These are phyloP conservation scores for Trichoderma sp. DNA, from an alignment of 2,329 filamentous ascomycete genomes.

Conservation along the genomic window DNA sequence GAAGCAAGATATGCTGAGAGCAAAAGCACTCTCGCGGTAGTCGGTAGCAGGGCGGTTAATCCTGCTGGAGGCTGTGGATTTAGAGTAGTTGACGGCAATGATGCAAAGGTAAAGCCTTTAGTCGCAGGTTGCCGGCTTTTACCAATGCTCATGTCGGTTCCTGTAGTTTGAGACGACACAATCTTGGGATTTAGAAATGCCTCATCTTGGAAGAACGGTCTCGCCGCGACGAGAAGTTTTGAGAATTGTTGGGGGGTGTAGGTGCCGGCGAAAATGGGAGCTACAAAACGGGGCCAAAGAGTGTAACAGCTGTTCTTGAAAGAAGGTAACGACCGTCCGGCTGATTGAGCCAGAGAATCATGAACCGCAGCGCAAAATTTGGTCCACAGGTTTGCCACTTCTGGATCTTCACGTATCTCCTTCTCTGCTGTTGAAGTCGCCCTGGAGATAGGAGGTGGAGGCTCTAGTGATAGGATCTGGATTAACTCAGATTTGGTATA, in stretches of 20 bases:
- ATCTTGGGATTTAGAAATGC: conserved; percentile 65
- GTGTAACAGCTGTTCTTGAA: conserved; percentile 68
- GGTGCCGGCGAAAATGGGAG: conserved; percentile 71
- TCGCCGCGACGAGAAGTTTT: conserved; percentile 70
- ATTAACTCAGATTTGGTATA: conserved; percentile 81
- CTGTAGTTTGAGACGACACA: conserved; percentile 31
- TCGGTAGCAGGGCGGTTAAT: conserved; percentile 61
- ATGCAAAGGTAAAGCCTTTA: not conserved
- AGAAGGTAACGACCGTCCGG: conserved; percentile 72
- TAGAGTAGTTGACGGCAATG: not conserved
- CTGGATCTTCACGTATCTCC: conserved; percentile 31
- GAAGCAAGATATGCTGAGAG: conserved; percentile 78
- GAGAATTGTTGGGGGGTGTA: conserved; percentile 78
- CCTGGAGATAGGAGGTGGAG: conserved; percentile 45
- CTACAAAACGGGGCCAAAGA: conserved; percentile 82
- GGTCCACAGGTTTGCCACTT: conserved; percentile 69
- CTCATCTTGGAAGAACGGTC: conserved; percentile 70
- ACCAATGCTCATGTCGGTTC: not conserved
- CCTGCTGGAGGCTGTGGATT: conserved; percentile 33
- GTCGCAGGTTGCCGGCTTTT: not conserved
- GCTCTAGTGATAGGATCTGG: conserved; percentile 64
- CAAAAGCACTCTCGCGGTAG: conserved; percentile 70
- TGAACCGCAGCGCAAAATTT: conserved; percentile 82
- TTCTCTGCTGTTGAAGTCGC: conserved; percentile 30
- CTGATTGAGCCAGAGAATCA: conserved; percentile 79